A percentile compares a stretch with the other conserved stretches of the same genome.
Conservation (phyloP, 257 asterid genomes). For the Solanum rostratum region DNA sequence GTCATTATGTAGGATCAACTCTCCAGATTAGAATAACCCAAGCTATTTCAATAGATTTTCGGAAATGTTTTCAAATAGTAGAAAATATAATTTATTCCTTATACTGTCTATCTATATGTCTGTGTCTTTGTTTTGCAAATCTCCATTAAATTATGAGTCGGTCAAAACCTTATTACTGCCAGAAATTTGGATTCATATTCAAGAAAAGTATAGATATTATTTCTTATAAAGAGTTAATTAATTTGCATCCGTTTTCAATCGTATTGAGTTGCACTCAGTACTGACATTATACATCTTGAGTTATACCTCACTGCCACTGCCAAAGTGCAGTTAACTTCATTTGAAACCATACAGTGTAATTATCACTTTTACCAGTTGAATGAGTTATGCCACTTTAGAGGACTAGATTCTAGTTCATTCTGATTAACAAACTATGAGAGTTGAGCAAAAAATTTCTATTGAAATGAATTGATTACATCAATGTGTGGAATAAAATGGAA, state of each 20-base stretch:
- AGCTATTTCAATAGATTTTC: background rate
- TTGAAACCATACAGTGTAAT: background rate
- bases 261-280: background rate
- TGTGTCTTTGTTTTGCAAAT: background rate
- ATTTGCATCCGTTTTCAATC: background rate
- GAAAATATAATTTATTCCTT: background rate
- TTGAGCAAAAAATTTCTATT: background rate
- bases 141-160: background rate
- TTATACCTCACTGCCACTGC: background rate
- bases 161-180: background rate
- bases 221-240: background rate
- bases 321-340: background rate
- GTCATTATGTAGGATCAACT: background rate
- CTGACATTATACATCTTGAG: background rate
- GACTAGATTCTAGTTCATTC: background rate
- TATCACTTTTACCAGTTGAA: background rate
- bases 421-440: background rate
- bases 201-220: background rate
- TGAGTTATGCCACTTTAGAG: background rate
- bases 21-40: background rate
- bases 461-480: background rate
- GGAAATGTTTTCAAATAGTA: background rate
- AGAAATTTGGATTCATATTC: background rate
- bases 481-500: background rate
- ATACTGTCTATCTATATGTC: background rate